A percentile compares a stretch with the other conserved stretches of the same genome.
Evolutionary conservation across 257 asterid species (phyloP).

Genomic region (Fraxinus anomala): DNA sequence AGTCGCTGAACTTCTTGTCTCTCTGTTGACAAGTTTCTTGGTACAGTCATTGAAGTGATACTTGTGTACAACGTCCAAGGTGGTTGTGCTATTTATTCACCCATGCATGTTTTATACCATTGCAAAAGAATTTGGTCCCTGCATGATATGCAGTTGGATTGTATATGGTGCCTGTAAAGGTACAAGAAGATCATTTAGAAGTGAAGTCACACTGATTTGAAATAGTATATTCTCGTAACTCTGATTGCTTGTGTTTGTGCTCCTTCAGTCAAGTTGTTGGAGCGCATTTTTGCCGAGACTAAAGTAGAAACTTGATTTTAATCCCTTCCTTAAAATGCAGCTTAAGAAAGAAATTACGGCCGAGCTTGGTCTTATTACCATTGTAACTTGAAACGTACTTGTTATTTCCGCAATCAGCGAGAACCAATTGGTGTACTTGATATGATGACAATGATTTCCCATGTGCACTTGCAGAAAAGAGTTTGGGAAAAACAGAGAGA

Average conservation of each 20-base stretch:
- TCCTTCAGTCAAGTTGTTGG: slow-evolving; percentile 68
- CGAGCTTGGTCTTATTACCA: slow-evolving; percentile 48
- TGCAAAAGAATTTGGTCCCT: not conserved
- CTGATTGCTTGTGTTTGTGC: slow-evolving; percentile 25
- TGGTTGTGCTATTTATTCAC: too few relatives aligned
- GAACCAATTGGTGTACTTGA: too few relatives aligned
- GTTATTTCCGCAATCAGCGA: too few relatives aligned
- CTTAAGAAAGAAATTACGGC: slow-evolving; percentile 69
- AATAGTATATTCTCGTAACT: slow-evolving; percentile 2
- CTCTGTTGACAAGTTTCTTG: too few relatives aligned
- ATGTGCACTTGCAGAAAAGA: slow-evolving; percentile 45
- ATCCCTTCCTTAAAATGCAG: slow-evolving; percentile 38
- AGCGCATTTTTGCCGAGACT: slow-evolving; percentile 37
- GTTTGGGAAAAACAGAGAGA: slow-evolving; percentile 45
- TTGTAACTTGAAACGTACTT: not conserved
- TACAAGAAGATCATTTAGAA: not conserved
- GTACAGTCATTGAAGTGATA: too few relatives aligned
- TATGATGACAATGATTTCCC: not conserved
- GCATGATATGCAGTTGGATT: not conserved
- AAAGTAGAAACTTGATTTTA: slow-evolving; percentile 1
- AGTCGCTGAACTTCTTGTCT: too few relatives aligned
- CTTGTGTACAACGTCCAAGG: too few relatives aligned
- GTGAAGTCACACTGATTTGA: not conserved
- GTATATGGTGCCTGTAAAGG: not conserved
- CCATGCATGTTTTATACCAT: not conserved